A percentile compares a stretch with the other conserved stretches of the same genome.
These are phyloP conservation scores for Termitomyces sp. DNA, from an alignment of 768 basidiomycete genomes.

Conservation along the genomic window DNA sequence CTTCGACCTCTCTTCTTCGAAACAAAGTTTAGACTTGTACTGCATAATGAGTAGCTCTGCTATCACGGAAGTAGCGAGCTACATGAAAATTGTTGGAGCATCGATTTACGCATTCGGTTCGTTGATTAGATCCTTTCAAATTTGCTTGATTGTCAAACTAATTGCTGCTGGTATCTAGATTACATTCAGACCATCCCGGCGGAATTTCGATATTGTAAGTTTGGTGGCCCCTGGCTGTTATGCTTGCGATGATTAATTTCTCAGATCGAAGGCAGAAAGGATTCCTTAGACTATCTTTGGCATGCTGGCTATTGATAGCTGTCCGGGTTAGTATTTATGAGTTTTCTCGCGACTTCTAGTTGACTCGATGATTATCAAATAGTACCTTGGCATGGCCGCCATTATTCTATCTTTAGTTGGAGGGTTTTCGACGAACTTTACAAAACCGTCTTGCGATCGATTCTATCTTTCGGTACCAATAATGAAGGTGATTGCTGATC, in stretches of 20 bases:
- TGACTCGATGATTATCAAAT: background rate
- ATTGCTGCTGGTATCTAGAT: slow-evolving; percentile 1
- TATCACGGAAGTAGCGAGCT: slow-evolving; percentile 11
- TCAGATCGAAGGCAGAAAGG: slow-evolving; percentile 15
- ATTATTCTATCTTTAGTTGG: slow-evolving; percentile 15
- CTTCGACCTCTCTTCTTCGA: no score
- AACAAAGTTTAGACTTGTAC: background rate
- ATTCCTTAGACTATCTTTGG: slow-evolving; percentile 12
- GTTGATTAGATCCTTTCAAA: background rate
- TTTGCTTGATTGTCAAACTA: background rate
- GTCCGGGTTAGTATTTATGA: slow-evolving; percentile 8
- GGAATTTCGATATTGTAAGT: slow-evolving; percentile 16
- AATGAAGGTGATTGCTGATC: slow-evolving; percentile 5
- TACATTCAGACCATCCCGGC: slow-evolving; percentile 18
- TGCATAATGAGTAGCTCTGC: slow-evolving; percentile 2
- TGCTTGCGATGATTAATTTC: background rate
- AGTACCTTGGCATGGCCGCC: slow-evolving; percentile 19
- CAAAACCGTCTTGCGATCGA: slow-evolving; percentile 6
- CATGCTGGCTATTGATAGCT: slow-evolving; percentile 16
- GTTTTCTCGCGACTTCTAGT: background rate
- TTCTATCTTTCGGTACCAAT: slow-evolving; percentile 16
- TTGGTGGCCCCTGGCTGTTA: no score
- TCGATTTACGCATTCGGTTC: slow-evolving; percentile 18
- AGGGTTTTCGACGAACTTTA: slow-evolving; percentile 15
- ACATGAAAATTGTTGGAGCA: slow-evolving; percentile 17